A percentile compares a stretch with the other conserved stretches of the same genome.
Evolutionary conservation across 257 asterid species (phyloP).

Genomic region (Solanum virginianum): DNA sequence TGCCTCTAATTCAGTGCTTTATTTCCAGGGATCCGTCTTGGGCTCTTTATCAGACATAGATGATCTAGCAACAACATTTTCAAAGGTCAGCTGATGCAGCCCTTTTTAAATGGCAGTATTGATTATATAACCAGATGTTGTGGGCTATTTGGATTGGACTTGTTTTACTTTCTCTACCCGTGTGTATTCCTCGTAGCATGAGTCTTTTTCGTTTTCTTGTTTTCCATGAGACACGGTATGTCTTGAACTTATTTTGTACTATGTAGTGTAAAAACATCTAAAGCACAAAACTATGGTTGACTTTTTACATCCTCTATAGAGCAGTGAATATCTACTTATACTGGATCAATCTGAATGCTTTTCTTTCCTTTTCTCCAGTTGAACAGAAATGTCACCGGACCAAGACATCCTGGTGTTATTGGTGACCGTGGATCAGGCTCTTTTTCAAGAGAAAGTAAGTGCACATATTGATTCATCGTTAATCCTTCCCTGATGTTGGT

Average conservation of each 20-base stretch:
- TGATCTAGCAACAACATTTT: slow-evolving; percentile 88
- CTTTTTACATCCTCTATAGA: not conserved
- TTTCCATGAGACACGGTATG: not conserved
- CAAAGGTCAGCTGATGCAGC: slow-evolving; percentile 45
- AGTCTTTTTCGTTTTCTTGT: not conserved
- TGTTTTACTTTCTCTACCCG: not conserved
- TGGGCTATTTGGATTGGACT: not conserved
- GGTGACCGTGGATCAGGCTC: slow-evolving; percentile 99
- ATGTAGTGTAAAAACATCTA: not conserved
- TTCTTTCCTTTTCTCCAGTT: slow-evolving; percentile 33
- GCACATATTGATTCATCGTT: not conserved
- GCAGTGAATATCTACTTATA: not conserved
- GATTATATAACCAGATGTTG: not conserved
- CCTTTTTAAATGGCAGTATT: not conserved
- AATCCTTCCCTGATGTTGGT: not conserved
- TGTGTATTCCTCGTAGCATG: not conserved
- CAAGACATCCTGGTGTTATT: slow-evolving; percentile 90
- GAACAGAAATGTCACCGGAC: slow-evolving; percentile 79
- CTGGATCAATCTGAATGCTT: not conserved
- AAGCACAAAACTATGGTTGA: not conserved
- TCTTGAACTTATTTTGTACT: not conserved
- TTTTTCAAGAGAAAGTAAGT: slow-evolving; percentile 95
- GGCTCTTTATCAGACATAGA: slow-evolving; percentile 75
- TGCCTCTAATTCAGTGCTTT: not conserved
- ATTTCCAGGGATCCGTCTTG: slow-evolving; percentile 61